phyloP scores from a whole-genome alignment of 805 yeast species.

The Pichia californica region DNA sequence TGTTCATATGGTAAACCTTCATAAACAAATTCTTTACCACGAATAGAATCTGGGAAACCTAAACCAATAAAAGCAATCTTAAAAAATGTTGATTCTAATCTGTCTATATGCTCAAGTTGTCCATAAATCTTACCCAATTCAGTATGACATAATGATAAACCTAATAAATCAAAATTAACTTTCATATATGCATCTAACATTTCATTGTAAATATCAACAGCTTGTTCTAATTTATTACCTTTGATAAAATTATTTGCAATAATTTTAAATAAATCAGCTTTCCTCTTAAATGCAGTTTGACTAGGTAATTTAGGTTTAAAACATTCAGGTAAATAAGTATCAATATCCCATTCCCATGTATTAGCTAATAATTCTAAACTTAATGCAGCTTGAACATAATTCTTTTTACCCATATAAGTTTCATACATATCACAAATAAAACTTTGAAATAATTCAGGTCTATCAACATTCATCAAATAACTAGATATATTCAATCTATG shows the following conservation, averaged over 20 bases:
- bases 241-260: constrained; percentile 63
- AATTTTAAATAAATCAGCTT: constrained; percentile 61
- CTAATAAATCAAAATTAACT: constrained; percentile 67
- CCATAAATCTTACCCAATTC: constrained; percentile 63
- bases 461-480: constrained; percentile 67
- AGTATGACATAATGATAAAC: constrained; percentile 64
- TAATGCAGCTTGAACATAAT: constrained; percentile 77
- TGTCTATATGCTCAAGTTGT: constrained; percentile 60
- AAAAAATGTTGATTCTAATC: constrained; percentile 72
- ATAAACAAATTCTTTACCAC: constrained; percentile 72
- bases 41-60: constrained; percentile 73
- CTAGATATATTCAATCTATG: constrained; percentile 70
- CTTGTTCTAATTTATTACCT: constrained; percentile 74
- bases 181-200: constrained; percentile 68
- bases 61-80: constrained; percentile 74
- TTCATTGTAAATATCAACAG: constrained; percentile 72
- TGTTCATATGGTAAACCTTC: constrained; percentile 88
- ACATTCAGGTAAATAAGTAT: constrained; percentile 47
- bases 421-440: constrained; percentile 71
- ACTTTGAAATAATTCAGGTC: constrained; percentile 75
- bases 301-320: constrained; percentile 68
- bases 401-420: constrained; percentile 50
- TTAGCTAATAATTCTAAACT: constrained; percentile 71
- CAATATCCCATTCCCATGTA: constrained; percentile 69
- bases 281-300: constrained; percentile 75